phyloP scores from a whole-genome alignment of 768 basidiomycete genomes.

The Pulveroboletus sp. region DNA sequence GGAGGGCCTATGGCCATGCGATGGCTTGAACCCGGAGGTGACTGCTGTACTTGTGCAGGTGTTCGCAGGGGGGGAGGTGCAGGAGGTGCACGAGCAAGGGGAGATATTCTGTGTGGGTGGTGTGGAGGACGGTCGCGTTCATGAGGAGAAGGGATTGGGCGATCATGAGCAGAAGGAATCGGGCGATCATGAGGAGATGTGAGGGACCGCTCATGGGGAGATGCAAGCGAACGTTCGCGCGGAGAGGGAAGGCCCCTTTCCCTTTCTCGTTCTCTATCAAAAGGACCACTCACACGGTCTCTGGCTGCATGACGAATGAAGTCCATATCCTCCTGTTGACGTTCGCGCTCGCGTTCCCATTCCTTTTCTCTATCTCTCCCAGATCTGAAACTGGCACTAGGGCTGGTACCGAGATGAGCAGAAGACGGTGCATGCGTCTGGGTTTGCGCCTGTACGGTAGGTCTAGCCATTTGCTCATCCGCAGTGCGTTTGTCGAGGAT shows the following conservation, averaged over 20 bases:
- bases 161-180: conserved; percentile 20
- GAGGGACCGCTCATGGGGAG: conserved; percentile 21
- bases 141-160: conserved; percentile 22
- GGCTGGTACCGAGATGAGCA: conserved; percentile 20
- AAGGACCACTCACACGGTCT: conserved; percentile 21
- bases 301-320: conserved; percentile 22
- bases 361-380: conserved; percentile 27
- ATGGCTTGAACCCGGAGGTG: conserved; percentile 22
- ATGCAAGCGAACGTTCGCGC: conserved; percentile 22
- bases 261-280: conserved; percentile 27
- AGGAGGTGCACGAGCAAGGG: conserved; percentile 17
- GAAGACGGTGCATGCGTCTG: conserved; percentile 18
- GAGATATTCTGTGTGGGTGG: conserved; percentile 24
- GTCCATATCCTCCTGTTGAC: conserved; percentile 28
- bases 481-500: conserved; percentile 30
- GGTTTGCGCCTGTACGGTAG: conserved; percentile 11
- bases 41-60: conserved; percentile 17
- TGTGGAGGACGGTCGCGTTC: conserved; percentile 21
- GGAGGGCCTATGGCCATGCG: conserved; percentile 18
- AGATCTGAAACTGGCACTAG: conserved; percentile 17
- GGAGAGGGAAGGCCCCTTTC: conserved; percentile 22
- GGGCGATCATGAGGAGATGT: conserved; percentile 21
- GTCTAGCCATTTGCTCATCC: conserved; percentile 27
- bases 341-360: conserved; percentile 29
- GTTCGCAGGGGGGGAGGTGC: conserved; percentile 11